These are phyloP conservation scores for Botrytis paeoniae DNA, from an alignment of 2,329 filamentous ascomycete species.

Conservation along the genomic window DNA sequence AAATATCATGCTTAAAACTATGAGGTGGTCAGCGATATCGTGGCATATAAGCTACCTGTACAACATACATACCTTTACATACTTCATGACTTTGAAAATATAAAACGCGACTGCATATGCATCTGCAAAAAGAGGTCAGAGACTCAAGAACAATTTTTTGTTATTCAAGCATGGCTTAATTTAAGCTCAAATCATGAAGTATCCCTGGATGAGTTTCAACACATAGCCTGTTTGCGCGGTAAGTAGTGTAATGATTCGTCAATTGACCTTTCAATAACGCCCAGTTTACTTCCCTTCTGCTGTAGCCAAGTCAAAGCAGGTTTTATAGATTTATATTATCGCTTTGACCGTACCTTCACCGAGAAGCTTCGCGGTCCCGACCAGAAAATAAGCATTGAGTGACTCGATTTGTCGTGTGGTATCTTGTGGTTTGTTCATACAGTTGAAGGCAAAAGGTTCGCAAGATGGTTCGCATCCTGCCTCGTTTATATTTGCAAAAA, in stretches of 20 bases:
- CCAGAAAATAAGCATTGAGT: background rate
- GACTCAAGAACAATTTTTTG: background rate
- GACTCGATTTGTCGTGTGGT: constrained; percentile 6
- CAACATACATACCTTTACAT: constrained; percentile 1
- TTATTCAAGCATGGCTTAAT: constrained; percentile 9
- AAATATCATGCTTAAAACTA: background rate
- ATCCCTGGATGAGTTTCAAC: constrained; percentile 3
- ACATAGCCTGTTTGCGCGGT: background rate
- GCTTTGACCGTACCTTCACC: background rate
- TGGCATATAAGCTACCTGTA: background rate
- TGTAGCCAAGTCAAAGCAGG: background rate
- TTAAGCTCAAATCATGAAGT: background rate
- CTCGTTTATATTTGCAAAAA: background rate
- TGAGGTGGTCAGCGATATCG: constrained; percentile 6
- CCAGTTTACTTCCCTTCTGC: background rate
- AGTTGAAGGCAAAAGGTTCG: constrained; percentile 8
- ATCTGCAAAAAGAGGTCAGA: constrained; percentile 15
- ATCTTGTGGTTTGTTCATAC: constrained; percentile 15
- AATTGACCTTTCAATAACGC: background rate
- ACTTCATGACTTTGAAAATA: background rate
- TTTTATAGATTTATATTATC: background rate
- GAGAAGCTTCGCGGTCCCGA: background rate
- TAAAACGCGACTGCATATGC: constrained; percentile 15
- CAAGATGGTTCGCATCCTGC: constrained; percentile 10
- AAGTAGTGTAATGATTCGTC: constrained; percentile 2